A percentile compares a stretch with the other conserved stretches of the same genome.
phyloP scores from a whole-genome alignment of 2,329 filamentous ascomycete species.

The Pyricularia grisea region DNA sequence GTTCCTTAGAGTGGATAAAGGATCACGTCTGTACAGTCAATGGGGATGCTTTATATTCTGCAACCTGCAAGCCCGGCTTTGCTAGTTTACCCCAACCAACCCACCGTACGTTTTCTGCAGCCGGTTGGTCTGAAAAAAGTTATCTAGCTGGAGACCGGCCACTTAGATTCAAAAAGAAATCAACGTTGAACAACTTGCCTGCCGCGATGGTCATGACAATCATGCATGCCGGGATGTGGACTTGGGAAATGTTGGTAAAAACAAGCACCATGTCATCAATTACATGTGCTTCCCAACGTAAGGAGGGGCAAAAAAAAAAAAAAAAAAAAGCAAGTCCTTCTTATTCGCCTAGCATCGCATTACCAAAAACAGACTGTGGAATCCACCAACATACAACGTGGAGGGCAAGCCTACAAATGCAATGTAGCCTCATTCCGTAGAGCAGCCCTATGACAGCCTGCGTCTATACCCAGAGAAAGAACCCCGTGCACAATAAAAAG shows the following conservation, averaged over 20 bases:
- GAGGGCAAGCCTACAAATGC: background rate
- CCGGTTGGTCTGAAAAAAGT: background rate
- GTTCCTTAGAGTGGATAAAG: background rate
- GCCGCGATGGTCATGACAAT: background rate
- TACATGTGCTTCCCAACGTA: background rate
- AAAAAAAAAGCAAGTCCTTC: background rate
- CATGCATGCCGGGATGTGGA: background rate
- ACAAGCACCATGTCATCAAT: background rate
- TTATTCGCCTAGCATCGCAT: background rate
- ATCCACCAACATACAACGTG: background rate
- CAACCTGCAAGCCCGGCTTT: background rate
- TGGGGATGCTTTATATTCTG: background rate
- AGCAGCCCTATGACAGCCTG: background rate
- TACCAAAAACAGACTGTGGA: background rate
- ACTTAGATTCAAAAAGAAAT: background rate
- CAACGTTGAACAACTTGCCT: background rate
- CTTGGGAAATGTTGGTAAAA: no score
- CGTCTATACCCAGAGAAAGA: conserved; percentile 4
- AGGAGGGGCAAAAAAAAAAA: background rate
- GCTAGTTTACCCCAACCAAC: background rate
- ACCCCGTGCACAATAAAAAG: background rate
- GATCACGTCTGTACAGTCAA: background rate
- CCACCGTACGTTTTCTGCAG: background rate
- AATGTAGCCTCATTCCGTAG: background rate
- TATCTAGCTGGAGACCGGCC: background rate